Evolutionary conservation across 1,284 basidiomycete species (phyloP).

Genomic region (Leccinum idahoense): DNA sequence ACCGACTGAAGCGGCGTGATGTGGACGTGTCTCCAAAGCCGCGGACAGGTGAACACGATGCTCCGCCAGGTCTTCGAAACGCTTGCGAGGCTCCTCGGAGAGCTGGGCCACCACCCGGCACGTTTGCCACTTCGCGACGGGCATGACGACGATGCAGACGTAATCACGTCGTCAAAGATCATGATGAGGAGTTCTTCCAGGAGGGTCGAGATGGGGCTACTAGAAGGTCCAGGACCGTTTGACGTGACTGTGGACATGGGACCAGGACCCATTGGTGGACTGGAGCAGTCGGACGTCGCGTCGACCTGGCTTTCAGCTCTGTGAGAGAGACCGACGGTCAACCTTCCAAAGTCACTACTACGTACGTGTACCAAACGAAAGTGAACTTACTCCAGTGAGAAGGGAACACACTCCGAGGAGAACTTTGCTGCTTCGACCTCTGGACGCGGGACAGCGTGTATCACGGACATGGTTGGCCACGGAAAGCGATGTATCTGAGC

Average conservation of each 20-base stretch:
- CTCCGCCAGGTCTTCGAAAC: slow-evolving; percentile 16
- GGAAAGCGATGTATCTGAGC: not conserved
- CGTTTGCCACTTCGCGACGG: not conserved
- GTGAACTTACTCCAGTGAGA: slow-evolving; percentile 2
- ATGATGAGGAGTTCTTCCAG: slow-evolving; percentile 20
- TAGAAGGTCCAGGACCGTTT: not conserved
- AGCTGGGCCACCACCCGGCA: not conserved
- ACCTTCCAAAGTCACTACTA: not conserved
- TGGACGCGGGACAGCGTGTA: not conserved
- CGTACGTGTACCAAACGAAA: not conserved
- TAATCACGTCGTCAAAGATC: slow-evolving; percentile 17
- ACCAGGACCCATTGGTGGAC: not conserved
- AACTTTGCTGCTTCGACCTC: not conserved
- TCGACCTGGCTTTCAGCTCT: not conserved
- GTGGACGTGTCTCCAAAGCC: slow-evolving; percentile 19
- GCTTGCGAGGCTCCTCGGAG: slow-evolving; percentile 14
- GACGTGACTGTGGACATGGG: too few relatives aligned
- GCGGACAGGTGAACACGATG: slow-evolving; percentile 14
- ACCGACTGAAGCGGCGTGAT: slow-evolving; percentile 13
- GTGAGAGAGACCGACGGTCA: not conserved
- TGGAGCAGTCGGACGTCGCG: not conserved
- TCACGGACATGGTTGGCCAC: not conserved
- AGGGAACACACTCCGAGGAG: not conserved
- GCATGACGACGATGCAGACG: slow-evolving; percentile 6
- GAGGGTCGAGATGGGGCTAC: slow-evolving; percentile 13